phyloP scores from a whole-genome alignment of 2,329 filamentous ascomycete species.

The Aspergillus aculeatinus region DNA sequence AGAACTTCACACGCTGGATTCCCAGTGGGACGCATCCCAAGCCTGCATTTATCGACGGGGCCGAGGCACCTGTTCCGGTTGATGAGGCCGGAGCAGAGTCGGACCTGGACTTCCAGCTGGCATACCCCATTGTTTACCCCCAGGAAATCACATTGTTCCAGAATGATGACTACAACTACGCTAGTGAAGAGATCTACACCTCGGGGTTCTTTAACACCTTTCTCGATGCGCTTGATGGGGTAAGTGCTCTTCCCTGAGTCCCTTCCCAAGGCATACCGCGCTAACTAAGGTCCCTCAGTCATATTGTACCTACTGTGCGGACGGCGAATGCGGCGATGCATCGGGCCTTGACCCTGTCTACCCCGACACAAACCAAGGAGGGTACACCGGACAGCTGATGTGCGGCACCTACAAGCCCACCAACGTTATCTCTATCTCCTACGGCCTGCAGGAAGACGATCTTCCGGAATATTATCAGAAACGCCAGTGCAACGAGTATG shows the following conservation, averaged over 20 bases:
- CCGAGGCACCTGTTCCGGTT: neutral
- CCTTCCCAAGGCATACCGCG: neutral
- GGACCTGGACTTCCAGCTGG: constrained; percentile 7
- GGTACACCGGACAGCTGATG: constrained; percentile 6
- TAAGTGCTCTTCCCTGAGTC: neutral
- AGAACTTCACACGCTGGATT: neutral
- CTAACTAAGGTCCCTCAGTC: neutral
- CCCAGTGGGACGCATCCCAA: constrained; percentile 8
- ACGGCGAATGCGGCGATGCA: constrained; percentile 8
- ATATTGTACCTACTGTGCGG: constrained; percentile 8
- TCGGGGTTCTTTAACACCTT: constrained; percentile 8
- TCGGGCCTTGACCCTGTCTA: constrained; percentile 6
- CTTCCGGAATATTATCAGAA: constrained; percentile 5
- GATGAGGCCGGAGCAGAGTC: constrained; percentile 3
- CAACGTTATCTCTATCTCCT: constrained; percentile 10
- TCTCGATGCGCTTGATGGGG: constrained; percentile 9
- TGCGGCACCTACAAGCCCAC: constrained; percentile 10
- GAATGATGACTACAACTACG: constrained; percentile 6
- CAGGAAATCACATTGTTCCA: constrained; percentile 7
- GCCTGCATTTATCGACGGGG: constrained; percentile 7
- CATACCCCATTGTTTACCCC: constrained; percentile 7
- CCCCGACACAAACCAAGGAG: neutral
- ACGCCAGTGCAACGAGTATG: constrained; percentile 7
- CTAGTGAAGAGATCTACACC: neutral
- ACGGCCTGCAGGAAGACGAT: constrained; percentile 6